Base-by-base conservation (phyloP, 2,329 filamentous ascomycete species). In the Calonectria leucothoes region DNA sequence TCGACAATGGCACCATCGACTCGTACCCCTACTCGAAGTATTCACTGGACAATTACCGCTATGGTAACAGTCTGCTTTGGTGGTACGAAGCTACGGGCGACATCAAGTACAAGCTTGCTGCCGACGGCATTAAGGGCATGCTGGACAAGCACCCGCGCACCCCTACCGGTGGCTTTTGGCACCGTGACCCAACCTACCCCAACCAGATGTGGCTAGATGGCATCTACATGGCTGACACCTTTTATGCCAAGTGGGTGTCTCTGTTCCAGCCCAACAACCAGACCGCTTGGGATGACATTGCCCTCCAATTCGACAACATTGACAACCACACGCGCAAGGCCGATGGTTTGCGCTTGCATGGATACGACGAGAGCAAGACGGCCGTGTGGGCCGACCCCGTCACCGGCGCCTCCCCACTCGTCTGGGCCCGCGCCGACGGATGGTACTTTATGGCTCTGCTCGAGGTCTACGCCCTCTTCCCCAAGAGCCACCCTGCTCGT, bases 161-260 rank as follows among this genome's bases (percentile, higher is more conserved):
- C 0, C 80, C 86, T 0, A 80, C 84, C 0, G 89, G 89, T 11
- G 89, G 89, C 1, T 89, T 91, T 83, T 91, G 89, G 88, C 89
- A 91, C 75, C 77, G 82, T 0, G 80, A 84, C 20, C 82, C 87
- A 37, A 81, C 83, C 2, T 90, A 89, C 74, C 84, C 83, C 23
- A 85, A 89, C 74, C 88, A 91, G 78, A 90, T 90, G 89, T 91
- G 89, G 89, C 84, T 91, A 0, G 89, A 90, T 74, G 90, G 90
- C 1, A 88, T 89, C 27, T 89, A 84, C 81, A 89, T 89, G 87
- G 85, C 86, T 2, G 85, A 86, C 51, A 81, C 82, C 1, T 87
- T 87, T 78, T 87, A 87, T 59, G 85, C 86, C 2, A 78, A 78
- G 39, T 88, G 84, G 78, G 85, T 84, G 6, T 75, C 76, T 10